Base-by-base conservation (phyloP, 2,329 filamentous ascomycete species). In the Lachnellula arida region DNA sequence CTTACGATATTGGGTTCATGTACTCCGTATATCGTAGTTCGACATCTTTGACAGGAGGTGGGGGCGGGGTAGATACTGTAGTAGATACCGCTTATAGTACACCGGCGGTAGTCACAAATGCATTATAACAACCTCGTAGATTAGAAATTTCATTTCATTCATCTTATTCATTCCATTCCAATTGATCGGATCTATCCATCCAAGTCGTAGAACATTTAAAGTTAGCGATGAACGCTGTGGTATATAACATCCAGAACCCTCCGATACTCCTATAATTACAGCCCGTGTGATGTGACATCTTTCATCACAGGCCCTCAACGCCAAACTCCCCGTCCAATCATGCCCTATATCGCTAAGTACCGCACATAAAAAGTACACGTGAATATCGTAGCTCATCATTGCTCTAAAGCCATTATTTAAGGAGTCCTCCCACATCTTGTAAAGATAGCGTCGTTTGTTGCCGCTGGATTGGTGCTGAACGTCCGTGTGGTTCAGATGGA, bases 401-500 rank as follows among this genome's bases (percentile, higher is more conserved):
- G 7, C 15, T 12, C 6, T 46, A 1, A 19, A 11, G 22, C 5
- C 5, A 28, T 55, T 23, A 59, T 37, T 47, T 61, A n/a, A 77
- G 62, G 4, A 76, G 63, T 1, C 75, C 74, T 1, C 75, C 74
- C 2, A 76, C 71, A 65, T 77, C 74, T 51, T 75, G 74, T 12
- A 77, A 64, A 47, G 64, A 63, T 8, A 59, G 72, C 62, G 23
- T 71, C 56, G 53, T 69, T 58, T 52, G 65, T 49, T 55, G 65
- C 53, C 47, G 67, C 55, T 25, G 62, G 53, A 53, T 62, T 51
- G 15, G 57, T 59, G 17, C 50, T 49, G 15, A 54, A 44, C 22
- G 61, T 39, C 66, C 62, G 42, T 47, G 35, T 32, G 37, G 14
- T 49, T 43, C 40, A 43, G 25, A 28, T 34, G 4, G 32, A 28